These are phyloP conservation scores for Pythium scleroteichum DNA, from an alignment of 352 stramenopile genomes.

Conservation along the genomic window DNA sequence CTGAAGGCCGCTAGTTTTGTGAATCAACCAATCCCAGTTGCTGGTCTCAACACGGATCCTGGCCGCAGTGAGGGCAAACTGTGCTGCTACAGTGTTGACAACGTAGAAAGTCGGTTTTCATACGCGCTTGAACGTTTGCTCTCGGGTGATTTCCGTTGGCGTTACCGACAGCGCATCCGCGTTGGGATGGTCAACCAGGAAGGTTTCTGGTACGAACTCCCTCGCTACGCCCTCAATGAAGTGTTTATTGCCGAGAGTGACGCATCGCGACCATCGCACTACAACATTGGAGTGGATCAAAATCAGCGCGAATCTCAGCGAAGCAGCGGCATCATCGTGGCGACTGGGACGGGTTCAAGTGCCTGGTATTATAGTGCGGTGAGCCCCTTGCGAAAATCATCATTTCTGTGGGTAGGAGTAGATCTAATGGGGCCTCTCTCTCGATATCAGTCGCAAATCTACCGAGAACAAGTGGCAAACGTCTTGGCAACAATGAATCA, in stretches of 20 bases:
- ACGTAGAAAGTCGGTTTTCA: constrained; percentile 70
- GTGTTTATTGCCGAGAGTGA: constrained; percentile 90
- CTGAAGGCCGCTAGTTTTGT: constrained; percentile 87
- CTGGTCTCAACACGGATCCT: constrained; percentile 85
- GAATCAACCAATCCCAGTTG: constrained; percentile 82
- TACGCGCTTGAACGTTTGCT: constrained; percentile 69
- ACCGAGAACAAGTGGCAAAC: constrained; percentile 83
- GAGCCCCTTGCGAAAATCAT: constrained; percentile 25
- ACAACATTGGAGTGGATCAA: constrained; percentile 89
- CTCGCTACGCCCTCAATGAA: constrained; percentile 86
- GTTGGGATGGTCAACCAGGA: constrained; percentile 90
- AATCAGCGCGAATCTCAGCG: constrained; percentile 86
- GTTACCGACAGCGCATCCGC: constrained; percentile 79
- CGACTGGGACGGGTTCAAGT: constrained; percentile 85
- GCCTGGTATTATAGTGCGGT: constrained; percentile 88
- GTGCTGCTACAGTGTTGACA: constrained; percentile 87
- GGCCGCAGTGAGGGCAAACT: constrained; percentile 85
- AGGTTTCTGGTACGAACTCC: constrained; percentile 85
- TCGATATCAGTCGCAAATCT: constrained; percentile 77
- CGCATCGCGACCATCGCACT: constrained; percentile 80
- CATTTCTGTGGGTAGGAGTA: neutral
- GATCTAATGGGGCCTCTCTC: neutral
- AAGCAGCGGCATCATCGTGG: constrained; percentile 88
- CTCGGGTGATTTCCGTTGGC: constrained; percentile 77
- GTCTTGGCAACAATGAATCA: constrained; percentile 84